Evolutionary conservation across 768 basidiomycete genomes (phyloP).

Genomic region (Collybia sp.): DNA sequence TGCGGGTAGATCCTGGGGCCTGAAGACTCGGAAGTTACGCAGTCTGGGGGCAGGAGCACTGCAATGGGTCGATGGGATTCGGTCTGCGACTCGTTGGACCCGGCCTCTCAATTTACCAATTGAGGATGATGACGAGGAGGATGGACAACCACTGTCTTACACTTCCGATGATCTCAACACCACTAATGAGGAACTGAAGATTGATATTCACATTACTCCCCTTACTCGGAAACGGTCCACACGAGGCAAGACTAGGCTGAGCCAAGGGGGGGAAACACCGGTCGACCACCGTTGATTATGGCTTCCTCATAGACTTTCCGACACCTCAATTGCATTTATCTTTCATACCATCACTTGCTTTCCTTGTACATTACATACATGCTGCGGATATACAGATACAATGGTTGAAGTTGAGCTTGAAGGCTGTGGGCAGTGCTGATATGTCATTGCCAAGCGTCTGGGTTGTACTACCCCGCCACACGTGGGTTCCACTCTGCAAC

Average conservation of each 20-base stretch:
- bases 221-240: slow-evolving; percentile 64
- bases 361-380: not conserved
- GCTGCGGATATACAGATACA: not conserved
- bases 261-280: slow-evolving; percentile 41
- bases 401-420: not conserved
- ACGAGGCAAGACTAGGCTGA: slow-evolving; percentile 49
- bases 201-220: slow-evolving; percentile 47
- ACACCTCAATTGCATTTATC: slow-evolving; percentile 5
- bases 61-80: slow-evolving; percentile 67
- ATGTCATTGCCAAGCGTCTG: no score
- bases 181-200: slow-evolving; percentile 29
- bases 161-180: slow-evolving; percentile 23
- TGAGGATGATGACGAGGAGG: slow-evolving; percentile 36
- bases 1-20: slow-evolving; percentile 41
- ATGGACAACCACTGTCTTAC: slow-evolving; percentile 15
- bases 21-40: slow-evolving; percentile 54
- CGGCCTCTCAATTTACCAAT: slow-evolving; percentile 34
- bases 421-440: not conserved
- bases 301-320: slow-evolving; percentile 1
- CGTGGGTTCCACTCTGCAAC: no score
- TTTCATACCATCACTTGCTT: slow-evolving; percentile 7
- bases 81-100: slow-evolving; percentile 59
- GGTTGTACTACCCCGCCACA: no score
- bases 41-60: slow-evolving; percentile 55
- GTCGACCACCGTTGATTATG: slow-evolving; percentile 18